Percentiles rank a stretch among this genome's conserved stretches.
phyloP scores from a whole-genome alignment of 768 basidiomycete species.

The Clitopilus passeckerianus region DNA sequence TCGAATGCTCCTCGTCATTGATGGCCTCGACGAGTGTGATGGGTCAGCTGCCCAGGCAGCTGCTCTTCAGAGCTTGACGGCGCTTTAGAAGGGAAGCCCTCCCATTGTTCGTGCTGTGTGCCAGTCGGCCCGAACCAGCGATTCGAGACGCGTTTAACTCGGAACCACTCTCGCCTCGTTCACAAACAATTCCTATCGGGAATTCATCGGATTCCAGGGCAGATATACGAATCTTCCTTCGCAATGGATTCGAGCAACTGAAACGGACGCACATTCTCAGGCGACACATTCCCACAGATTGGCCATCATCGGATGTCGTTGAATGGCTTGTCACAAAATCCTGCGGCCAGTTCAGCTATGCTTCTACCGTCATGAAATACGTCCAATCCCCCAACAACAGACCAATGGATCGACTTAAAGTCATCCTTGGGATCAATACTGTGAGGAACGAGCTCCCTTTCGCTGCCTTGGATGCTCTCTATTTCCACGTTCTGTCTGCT shows the following conservation, averaged over 20 bases:
- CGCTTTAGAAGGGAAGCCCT: neutral
- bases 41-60: neutral
- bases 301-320: neutral
- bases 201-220: neutral
- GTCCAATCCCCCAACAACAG: neutral
- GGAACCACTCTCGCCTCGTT: neutral
- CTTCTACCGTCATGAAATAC: slow-evolving; percentile 2
- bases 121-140: neutral
- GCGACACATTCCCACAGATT: neutral
- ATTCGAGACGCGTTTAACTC: neutral
- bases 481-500: neutral
- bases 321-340: neutral
- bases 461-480: slow-evolving; percentile 3
- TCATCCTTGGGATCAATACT: neutral
- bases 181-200: neutral
- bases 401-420: neutral
- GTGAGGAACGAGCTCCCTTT: neutral
- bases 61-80: neutral
- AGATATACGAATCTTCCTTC: neutral
- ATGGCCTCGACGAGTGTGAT: neutral
- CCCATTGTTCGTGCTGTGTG: neutral
- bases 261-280: neutral
- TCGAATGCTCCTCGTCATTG: neutral
- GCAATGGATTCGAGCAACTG: neutral
- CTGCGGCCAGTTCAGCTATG: slow-evolving; percentile 1